Evolutionary conservation across 495 filamentous ascomycete genomes (phyloP).

Genomic region (Lasiosphaeriaceae sp.): DNA sequence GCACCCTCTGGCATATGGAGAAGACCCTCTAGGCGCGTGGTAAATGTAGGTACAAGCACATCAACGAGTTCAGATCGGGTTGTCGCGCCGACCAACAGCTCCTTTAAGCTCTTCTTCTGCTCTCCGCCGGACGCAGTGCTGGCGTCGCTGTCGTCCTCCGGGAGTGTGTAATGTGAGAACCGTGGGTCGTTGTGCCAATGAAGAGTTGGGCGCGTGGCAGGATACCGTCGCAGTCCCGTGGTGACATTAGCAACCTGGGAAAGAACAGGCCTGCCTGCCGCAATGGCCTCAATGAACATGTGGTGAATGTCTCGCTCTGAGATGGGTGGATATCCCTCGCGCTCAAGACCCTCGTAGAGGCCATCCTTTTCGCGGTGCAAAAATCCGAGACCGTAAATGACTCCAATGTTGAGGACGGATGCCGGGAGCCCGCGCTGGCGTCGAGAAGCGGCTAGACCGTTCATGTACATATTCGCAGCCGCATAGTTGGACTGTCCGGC

Average conservation of each 20-base stretch:
- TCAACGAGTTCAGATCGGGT: slow-evolving; percentile 14
- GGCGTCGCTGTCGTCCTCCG: slow-evolving; percentile 12
- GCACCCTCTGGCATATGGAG: slow-evolving; percentile 27
- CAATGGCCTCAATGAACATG: slow-evolving; percentile 56
- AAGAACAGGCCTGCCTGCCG: slow-evolving; percentile 29
- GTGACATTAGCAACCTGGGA: slow-evolving; percentile 29
- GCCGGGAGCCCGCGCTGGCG: slow-evolving; percentile 29
- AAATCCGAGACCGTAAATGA: slow-evolving; percentile 55
- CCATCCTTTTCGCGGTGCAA: slow-evolving; percentile 44
- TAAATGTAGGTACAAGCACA: slow-evolving; percentile 23
- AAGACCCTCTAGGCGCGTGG: slow-evolving; percentile 23
- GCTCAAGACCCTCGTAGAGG: slow-evolving; percentile 38
- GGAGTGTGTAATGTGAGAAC: slow-evolving; percentile 33
- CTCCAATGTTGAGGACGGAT: slow-evolving; percentile 54
- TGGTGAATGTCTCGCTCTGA: slow-evolving; percentile 59
- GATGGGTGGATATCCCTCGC: slow-evolving; percentile 48
- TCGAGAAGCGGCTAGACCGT: slow-evolving; percentile 37
- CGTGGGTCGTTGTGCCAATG: slow-evolving; percentile 40
- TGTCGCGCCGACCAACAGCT: slow-evolving; percentile 17
- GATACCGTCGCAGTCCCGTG: slow-evolving; percentile 37
- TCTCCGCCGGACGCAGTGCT: background rate
- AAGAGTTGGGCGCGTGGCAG: slow-evolving; percentile 18
- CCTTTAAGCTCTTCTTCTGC: slow-evolving; percentile 16
- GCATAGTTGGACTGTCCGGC: slow-evolving; percentile 52
- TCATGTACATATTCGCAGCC: slow-evolving; percentile 55